These are phyloP conservation scores for Saturnispora halmiae DNA, from an alignment of 805 yeast genomes.

Conservation along the genomic window DNA sequence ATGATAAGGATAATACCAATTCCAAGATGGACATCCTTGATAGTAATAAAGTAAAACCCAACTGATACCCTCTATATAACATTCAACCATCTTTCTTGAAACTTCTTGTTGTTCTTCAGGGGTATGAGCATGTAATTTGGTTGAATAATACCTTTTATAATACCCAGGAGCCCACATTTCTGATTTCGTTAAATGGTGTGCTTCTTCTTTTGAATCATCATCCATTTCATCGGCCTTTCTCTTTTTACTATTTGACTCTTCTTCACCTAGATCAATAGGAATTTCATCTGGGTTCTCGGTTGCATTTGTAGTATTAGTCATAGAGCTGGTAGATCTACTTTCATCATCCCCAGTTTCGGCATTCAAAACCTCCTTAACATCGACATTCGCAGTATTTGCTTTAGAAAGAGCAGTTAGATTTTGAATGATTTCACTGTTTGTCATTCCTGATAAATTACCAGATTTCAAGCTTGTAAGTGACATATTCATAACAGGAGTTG, in stretches of 20 bases:
- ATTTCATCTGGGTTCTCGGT: slow-evolving; percentile 9
- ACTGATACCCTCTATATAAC: slow-evolving; percentile 90
- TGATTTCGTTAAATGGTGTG: slow-evolving; percentile 11
- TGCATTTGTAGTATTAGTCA: slow-evolving; percentile 19
- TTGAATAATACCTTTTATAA: slow-evolving; percentile 65
- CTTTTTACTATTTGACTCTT: slow-evolving; percentile 9
- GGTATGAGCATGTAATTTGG: slow-evolving; percentile 55
- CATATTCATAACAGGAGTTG: slow-evolving; percentile 57
- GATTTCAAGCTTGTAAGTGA: slow-evolving; percentile 60
- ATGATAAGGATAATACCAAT: slow-evolving; percentile 94
- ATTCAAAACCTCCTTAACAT: slow-evolving; percentile 52
- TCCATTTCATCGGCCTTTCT: slow-evolving; percentile 18
- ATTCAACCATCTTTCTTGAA: slow-evolving; percentile 51
- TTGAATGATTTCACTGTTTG: slow-evolving; percentile 63
- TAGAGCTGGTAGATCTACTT: slow-evolving; percentile 14
- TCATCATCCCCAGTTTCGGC: slow-evolving; percentile 27
- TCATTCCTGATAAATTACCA: slow-evolving; percentile 62
- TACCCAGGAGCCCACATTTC: slow-evolving; percentile 84
- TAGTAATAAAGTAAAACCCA: slow-evolving; percentile 92
- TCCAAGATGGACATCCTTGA: slow-evolving; percentile 98
- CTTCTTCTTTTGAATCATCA: slow-evolving; percentile 12
- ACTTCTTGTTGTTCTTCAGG: slow-evolving; percentile 46
- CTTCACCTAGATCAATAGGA: slow-evolving; percentile 25
- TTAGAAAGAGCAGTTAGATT: slow-evolving; percentile 52
- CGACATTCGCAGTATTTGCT: slow-evolving; percentile 63